Base-by-base conservation (phyloP, 2,329 filamentous ascomycete species). In the Dactylellina parvicollis region DNA sequence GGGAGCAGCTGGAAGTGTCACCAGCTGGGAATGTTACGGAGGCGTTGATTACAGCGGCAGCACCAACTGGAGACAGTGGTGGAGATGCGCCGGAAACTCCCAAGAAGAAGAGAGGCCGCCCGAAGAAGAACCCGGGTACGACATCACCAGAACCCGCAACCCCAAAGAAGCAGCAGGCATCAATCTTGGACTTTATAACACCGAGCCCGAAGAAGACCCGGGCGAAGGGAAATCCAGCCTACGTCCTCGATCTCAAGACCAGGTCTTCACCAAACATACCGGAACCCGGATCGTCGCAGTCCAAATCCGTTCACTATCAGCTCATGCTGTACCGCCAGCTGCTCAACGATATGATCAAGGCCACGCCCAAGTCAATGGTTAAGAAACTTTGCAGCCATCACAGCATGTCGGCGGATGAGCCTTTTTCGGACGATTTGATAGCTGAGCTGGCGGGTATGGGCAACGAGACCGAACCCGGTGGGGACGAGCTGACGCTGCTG, bases 211-310 rank as follows among this genome's bases (percentile, higher is more conserved):
- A 60, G 30, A 72, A 60, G 49, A 61, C 70, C n/a, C 76, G 67
- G 14, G 47, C 38, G 30, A 69, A 65, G 20, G 50, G 60, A 10
- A 34, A 78, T 60, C 79, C 82, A 60, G 80, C 90, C n/a, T 97
- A 96, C 80, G 83, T 99, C 52, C 89, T 88, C 0, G 95, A 99
- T 77, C 87, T 96, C 75, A 99, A 99, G 81, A 98, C 94, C 0
- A 86, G 93, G 16, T 85, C 84, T 0, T 87, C 85, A 2, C 83
- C 82, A n/a, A 85, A 84, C 1, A 79, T 91, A 1, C 92, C 1
- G 84, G 86, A 0, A 86, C 87, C 20, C 4, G 61, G 62, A 34
- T 62, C 62, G 83, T 77, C 87, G 0, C 86, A 88, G 0, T 84
- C 92, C 46, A 86, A 90, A 9, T 91, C 92, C 0, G 91, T 92